Percentiles rank a stretch among this genome's conserved stretches.
phyloP scores from a whole-genome alignment of 2,329 filamentous ascomycete genomes.

The Pseudocercospora ulei region DNA sequence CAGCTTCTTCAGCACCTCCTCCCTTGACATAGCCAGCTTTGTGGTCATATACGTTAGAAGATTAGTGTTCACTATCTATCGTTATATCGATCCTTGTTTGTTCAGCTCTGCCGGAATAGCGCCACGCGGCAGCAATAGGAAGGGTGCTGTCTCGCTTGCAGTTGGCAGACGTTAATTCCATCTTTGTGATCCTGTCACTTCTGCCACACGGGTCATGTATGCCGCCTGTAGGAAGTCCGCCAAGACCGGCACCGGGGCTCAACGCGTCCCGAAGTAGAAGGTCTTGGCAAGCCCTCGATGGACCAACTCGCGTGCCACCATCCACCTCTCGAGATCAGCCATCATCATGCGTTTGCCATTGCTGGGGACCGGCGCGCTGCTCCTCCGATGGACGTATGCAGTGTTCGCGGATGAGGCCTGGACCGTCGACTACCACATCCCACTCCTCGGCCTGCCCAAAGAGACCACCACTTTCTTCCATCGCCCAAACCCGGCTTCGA shows the following conservation, averaged over 20 bases:
- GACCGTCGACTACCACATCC: constrained; percentile 85
- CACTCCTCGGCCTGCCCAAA: constrained; percentile 73
- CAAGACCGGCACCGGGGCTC: too few species aligned
- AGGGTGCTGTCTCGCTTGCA: too few species aligned
- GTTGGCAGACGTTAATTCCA: not conserved
- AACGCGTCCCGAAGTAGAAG: too few species aligned
- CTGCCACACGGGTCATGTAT: too few species aligned
- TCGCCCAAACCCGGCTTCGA: constrained; percentile 67
- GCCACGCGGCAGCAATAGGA: constrained; percentile 3
- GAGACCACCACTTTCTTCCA: constrained; percentile 89
- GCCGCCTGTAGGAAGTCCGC: too few species aligned
- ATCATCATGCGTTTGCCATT: constrained; percentile 23
- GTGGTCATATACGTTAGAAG: too few species aligned
- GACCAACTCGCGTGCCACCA: too few species aligned
- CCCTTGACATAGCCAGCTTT: too few species aligned
- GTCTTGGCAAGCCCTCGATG: not conserved
- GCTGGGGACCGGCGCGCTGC: constrained; percentile 32
- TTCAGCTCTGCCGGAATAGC: constrained; percentile 7
- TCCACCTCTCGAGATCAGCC: not conserved
- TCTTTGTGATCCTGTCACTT: not conserved
- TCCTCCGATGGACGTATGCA: constrained; percentile 50
- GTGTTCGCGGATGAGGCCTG: constrained; percentile 87
- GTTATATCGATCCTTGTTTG: too few species aligned
- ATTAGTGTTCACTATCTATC: too few species aligned
- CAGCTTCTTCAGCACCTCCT: too few species aligned